A percentile compares a stretch with the other conserved stretches of the same genome.
Conservation (phyloP, 305 asterid species). For the Lippia alba region DNA sequence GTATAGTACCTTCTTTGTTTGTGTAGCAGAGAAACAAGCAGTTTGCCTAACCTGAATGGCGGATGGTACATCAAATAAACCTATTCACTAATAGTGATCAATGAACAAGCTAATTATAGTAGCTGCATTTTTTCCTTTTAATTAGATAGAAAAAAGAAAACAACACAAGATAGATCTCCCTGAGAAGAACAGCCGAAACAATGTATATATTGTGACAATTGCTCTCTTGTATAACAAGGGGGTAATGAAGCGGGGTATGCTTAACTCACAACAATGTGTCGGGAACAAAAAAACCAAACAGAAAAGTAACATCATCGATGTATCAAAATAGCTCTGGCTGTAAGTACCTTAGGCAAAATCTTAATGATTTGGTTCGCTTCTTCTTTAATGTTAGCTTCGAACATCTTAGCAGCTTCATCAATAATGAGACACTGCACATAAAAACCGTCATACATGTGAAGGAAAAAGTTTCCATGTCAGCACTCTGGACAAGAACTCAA, state of each 20-base stretch:
- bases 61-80: too few relatives aligned
- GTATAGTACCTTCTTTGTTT: too few relatives aligned
- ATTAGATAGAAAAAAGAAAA: slow-evolving; percentile 26
- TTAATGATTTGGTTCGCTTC: slow-evolving; percentile 85
- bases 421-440: slow-evolving; percentile 84
- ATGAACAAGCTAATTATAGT: too few relatives aligned
- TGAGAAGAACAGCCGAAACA: not conserved
- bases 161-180: slow-evolving; percentile 6
- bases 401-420: slow-evolving; percentile 96
- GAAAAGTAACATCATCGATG: not conserved
- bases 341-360: slow-evolving; percentile 83
- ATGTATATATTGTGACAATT: too few relatives aligned
- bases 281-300: not conserved
- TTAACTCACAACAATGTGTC: too few relatives aligned
- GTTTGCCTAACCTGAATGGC: too few relatives aligned
- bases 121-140: too few relatives aligned
- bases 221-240: too few relatives aligned
- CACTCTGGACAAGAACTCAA: too few relatives aligned
- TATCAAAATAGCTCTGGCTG: slow-evolving; percentile 19
- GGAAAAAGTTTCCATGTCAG: not conserved
- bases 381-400: slow-evolving; percentile 91
- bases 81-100: too few relatives aligned
- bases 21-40: too few relatives aligned
- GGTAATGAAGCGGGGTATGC: too few relatives aligned
- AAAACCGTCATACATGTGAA: slow-evolving; percentile 27